Evolutionary conservation across 78 protist genomes (phyloP), one percentile per base, ranked within the genome.

Genomic region (Dictyostelium purpureum): DNA sequence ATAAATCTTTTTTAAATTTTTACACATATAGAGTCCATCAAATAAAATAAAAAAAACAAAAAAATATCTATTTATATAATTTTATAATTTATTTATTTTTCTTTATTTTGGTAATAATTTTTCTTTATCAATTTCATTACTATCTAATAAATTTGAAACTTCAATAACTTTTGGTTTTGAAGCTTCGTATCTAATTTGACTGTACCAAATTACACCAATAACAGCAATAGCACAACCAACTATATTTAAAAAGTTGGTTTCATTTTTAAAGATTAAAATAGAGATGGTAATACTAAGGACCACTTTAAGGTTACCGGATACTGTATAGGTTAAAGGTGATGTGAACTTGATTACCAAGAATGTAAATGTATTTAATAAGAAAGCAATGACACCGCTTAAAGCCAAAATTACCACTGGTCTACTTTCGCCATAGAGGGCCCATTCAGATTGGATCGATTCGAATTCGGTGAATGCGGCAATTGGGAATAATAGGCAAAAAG

Each of bases 251-350:
- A 79, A 76, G 38, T 43, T 56, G 21, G 93, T 75, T 28, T 52
- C 79, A 57, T 94, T 94, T 35, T 76, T 66, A 40, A 94, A 94
- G 14, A 94, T 45, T 2, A 90, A 7, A 7, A 94, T 54, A 14
- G 96, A 94, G 33, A 94, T 71, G 38, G 77, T 52, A 5, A 94
- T 94, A 9, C 78, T 49, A 12, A 94, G 38, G 1, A 94, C 90
- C 9, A 94, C 96, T 65, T 94, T 94, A 10, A 88, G 88, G 70
- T 94, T 94, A 24, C 96, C 96, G 19, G 89, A 77, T 9, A 94
- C 96, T 2, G 88, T 82, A 61, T 83, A 73, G 40, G 88, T 91
- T 19, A 94, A 75, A 18, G 96, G 80, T 4, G 96, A 94, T 0
- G 96, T 94, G 51, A 33, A 74, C 31, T 93, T 91, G 10, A 87